Percentiles rank a stretch among this genome's conserved stretches.
phyloP scores from a whole-genome alignment of 805 yeast genomes.

The Cyberlindnera galapagoensis region DNA sequence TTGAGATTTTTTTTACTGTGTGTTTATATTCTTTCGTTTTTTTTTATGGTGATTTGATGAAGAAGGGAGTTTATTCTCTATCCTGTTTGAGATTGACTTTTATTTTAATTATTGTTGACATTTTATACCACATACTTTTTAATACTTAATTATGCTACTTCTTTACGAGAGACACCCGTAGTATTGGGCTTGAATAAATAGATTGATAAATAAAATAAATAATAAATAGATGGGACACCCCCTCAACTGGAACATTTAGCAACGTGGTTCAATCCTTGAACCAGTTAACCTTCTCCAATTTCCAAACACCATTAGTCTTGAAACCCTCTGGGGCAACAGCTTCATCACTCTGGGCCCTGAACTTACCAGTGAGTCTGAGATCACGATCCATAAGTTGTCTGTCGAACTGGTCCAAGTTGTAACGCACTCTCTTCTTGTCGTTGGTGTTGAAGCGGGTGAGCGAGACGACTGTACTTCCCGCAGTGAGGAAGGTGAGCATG shows the following conservation, averaged over 20 bases:
- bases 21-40: neutral
- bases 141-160: neutral
- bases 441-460: conserved; percentile 37
- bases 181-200: conserved; percentile 7
- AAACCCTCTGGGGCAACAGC: conserved; percentile 72
- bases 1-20: neutral
- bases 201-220: conserved; percentile 6
- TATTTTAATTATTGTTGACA: neutral
- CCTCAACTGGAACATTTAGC: neutral
- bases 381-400: conserved; percentile 58
- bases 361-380: conserved; percentile 65
- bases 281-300: conserved; percentile 24
- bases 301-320: conserved; percentile 55
- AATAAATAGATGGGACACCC: conserved; percentile 4
- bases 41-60: too few species aligned
- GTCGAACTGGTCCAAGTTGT: conserved; percentile 49
- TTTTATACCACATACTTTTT: neutral
- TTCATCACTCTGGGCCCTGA: conserved; percentile 59
- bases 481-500: conserved; percentile 42
- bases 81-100: neutral
- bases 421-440: conserved; percentile 48
- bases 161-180: neutral
- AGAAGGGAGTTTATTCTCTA: too few species aligned
- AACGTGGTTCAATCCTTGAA: conserved; percentile 12
- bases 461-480: conserved; percentile 48